Evolutionary conservation across 169 alveolate genomes (phyloP), one percentile per base, ranked within the genome.

Genomic region (Plasmodium berghei): DNA sequence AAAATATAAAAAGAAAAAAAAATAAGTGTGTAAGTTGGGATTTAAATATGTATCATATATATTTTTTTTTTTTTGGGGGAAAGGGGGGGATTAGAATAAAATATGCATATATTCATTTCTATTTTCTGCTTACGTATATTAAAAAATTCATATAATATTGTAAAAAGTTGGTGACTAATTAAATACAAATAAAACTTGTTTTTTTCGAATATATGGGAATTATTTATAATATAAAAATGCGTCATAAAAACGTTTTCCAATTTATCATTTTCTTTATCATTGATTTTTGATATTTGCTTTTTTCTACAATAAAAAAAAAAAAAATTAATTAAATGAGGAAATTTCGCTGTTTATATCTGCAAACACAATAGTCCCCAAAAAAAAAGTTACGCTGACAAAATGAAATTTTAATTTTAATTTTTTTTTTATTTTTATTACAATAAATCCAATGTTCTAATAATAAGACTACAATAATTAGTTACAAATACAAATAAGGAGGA

Each of bases 151-250:
- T 85, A 58, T 12, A 85, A 24, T 6, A 85, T 72, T 28, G 46
- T 20, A 58, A 56, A 85, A 22, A 85, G 73, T 28, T 85, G 85
- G 20, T 85, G 85, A 46, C 73, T 71, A n/a, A 85, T 72, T 55
- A 85, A 40, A 34, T 85, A 85, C 42, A 85, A 62, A 52, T 85
- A 85, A 85, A 85, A 85, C 77, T 58, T 59, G 42, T 85, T 85
- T 22, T 63, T 56, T 34, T 85, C 91, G 46, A 85, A 85, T 18
- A 85, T 18, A 18, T 40, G 34, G n/a, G 87, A 45, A 64, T 85
- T 85, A 46, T 85, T 70, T 69, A 85, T 16, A 73, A 85, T 58
- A 40, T 69, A 85, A 28, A 70, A 85, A 46, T 85, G 91, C 5
- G 91, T 85, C 67, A 80, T 54, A 48, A 24, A 70, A 9, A 5